Base-by-base conservation (phyloP, 305 asterid genomes). In the Solanum aculeatissimum region DNA sequence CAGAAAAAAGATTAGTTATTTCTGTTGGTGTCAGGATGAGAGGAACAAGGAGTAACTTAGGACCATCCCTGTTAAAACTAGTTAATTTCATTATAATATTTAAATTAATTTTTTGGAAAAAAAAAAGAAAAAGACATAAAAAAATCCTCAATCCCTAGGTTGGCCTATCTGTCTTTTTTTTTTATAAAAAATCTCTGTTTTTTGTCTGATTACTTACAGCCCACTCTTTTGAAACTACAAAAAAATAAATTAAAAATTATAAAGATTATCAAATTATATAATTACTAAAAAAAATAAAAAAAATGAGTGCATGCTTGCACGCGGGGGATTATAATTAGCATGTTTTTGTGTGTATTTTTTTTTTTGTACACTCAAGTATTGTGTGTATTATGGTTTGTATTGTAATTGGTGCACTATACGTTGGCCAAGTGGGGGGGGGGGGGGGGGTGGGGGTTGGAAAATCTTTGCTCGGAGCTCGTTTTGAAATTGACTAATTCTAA, bases 141-240 rank as follows among this genome's bases (percentile, higher is more conserved):
- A 40, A 85, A 25, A 11, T 85, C 79, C 83, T 77, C 88, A 55
- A 88, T 86, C 92, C 92, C 91, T 53, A 86, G 84, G 87, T 83
- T 69, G 68, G 74, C 83, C 88, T 88, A 75, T 75, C 43, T 83
- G 80, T 60, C 72, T 75, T 55, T 55, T 80, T 43, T 63, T 82
- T 82, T 83, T 68, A n/a, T n/a, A n/a, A n/a, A n/a, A n/a, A n/a
- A n/a, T n/a, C 66, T 74, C 69, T 81, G 63, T 66, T n/a, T 38
- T 80, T 62, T 69, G 83, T 53, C 89, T 78, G 16, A 58, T 32
- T 53, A 63, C 40, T 84, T 84, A 71, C 82, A 40, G 62, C 69
- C 85, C 82, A 80, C 65, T 29, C 84, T 82, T 38, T 43, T 49
- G 81, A 75, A 75, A 75, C 45, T 15, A 57, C 10, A 8, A 49